phyloP scores from a whole-genome alignment of 257 asterid species.

The Solanum ossicruentum region DNA sequence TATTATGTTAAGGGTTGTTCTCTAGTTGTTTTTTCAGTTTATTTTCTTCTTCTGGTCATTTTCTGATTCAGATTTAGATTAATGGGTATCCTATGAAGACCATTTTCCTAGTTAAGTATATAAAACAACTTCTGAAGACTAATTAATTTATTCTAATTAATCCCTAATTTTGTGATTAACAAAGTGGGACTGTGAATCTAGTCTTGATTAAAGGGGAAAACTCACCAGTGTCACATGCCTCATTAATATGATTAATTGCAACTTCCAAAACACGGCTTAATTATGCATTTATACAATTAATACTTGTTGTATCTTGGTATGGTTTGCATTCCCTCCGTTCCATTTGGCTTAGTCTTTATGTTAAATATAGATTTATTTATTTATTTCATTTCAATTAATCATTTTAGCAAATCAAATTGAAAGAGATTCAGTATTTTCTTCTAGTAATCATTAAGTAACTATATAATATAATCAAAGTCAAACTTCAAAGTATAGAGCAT shows the following conservation, averaged over 20 bases:
- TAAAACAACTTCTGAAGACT: background rate
- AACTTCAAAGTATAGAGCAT: too few relatives aligned
- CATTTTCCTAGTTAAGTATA: background rate
- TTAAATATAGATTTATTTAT: background rate
- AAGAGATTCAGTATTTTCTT: too few relatives aligned
- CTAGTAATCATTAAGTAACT: too few relatives aligned
- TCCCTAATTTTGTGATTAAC: background rate
- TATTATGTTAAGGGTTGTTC: background rate
- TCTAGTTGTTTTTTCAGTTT: background rate
- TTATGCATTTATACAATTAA: background rate
- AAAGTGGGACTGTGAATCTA: background rate
- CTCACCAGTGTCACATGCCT: conserved; percentile 13
- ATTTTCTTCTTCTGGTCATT: background rate
- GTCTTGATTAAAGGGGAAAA: conserved; percentile 1
- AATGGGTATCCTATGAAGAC: background rate
- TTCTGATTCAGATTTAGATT: background rate
- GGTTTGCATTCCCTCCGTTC: background rate
- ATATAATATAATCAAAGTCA: too few relatives aligned
- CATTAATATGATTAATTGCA: background rate
- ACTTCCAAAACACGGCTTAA: conserved; percentile 13
- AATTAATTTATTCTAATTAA: background rate
- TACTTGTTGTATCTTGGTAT: background rate
- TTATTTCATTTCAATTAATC: too few relatives aligned
- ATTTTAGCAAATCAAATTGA: too few relatives aligned
- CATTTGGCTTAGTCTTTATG: background rate